These are phyloP conservation scores for Sugiyamaella pinicola DNA, from an alignment of 1,139 yeast species.

Conservation along the genomic window DNA sequence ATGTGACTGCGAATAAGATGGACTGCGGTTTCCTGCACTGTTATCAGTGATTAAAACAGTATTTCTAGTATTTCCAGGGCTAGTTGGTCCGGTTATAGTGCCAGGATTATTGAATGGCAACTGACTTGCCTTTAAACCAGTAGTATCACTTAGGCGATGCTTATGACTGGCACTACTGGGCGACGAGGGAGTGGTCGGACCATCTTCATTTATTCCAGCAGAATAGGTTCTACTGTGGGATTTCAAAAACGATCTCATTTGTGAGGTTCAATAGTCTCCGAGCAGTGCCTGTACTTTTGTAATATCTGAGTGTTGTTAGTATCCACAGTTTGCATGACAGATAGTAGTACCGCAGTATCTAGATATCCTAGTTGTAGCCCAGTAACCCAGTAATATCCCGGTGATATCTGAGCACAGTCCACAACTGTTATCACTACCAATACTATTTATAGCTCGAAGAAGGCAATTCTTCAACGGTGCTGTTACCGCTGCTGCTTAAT, in stretches of 20 bases:
- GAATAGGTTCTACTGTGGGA: slow-evolving; percentile 30
- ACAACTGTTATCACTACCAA: neutral
- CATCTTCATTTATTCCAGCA: slow-evolving; percentile 20
- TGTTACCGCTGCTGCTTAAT: neutral
- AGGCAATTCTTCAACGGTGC: neutral
- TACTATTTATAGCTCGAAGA: neutral
- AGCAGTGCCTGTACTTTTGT: too few species aligned
- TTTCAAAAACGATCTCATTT: slow-evolving; percentile 35
- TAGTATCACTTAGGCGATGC: slow-evolving; percentile 15
- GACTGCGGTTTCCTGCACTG: neutral
- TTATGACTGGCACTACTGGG: slow-evolving; percentile 5
- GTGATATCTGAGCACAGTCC: too few species aligned
- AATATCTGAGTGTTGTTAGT: too few species aligned
- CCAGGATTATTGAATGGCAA: neutral
- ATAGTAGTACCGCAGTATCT: too few species aligned
- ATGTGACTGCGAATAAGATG: neutral
- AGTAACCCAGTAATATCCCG: neutral
- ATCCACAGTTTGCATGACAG: too few species aligned
- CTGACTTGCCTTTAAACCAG: slow-evolving; percentile 6
- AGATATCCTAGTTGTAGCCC: too few species aligned
- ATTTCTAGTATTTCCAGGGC: neutral
- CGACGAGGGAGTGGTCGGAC: neutral
- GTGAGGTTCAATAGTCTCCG: too few species aligned
- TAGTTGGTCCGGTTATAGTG: neutral
- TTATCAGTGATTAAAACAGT: too few species aligned